Evolutionary conservation across 2,329 filamentous ascomycete genomes (phyloP), one percentile per base, ranked within the genome.

Genomic region (Chaetomium strumarium): DNA sequence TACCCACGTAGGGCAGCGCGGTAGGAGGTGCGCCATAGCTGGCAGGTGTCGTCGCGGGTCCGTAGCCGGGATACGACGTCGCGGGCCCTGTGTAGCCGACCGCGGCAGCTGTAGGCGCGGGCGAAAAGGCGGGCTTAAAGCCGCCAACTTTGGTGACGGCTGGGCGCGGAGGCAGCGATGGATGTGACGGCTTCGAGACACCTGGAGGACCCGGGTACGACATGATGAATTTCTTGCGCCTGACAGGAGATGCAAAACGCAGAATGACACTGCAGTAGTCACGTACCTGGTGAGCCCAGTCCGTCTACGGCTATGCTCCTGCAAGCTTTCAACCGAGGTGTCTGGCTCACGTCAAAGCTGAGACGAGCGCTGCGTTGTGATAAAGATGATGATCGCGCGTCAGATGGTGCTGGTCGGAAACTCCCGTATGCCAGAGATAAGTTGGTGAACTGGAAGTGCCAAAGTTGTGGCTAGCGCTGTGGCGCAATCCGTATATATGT

Each of bases 131-230:
- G 20, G 81, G 72, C 60, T 77, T 75, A 67, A 75, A 78, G 57
- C 70, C 68, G 12, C 68, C 63, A 33, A 66, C 61, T 57, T 70
- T 72, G 57, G 83, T 75, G 48, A 83, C 80, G 39, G 88, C 88
- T 56, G 88, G 89, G 62, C 87, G 85, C 58, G 88, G 83, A 60
- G 89, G 89, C 37, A 95, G 85, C 62, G 86, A 88, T 41, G 81
- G 78, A 63, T 80, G 73, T 33, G 70, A 63, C 61, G 68, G 60
- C 68, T 66, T 65, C 69, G 75, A 68, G 70, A 81, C 74, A 81
- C 87, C 87, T 89, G 88, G 86, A 86, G 86, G 86, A 68, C 85
- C 85, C 72, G 87, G 85, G 79, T 89, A 89, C 73, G 87, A 85
- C 88, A 92, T 92, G 79, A 83, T 84, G 80, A 83, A 83, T 72